Percentiles rank a stretch among this genome's conserved stretches.
These are phyloP conservation scores for Soucietia sequanensis DNA, from an alignment of 805 yeast genomes.

Conservation along the genomic window DNA sequence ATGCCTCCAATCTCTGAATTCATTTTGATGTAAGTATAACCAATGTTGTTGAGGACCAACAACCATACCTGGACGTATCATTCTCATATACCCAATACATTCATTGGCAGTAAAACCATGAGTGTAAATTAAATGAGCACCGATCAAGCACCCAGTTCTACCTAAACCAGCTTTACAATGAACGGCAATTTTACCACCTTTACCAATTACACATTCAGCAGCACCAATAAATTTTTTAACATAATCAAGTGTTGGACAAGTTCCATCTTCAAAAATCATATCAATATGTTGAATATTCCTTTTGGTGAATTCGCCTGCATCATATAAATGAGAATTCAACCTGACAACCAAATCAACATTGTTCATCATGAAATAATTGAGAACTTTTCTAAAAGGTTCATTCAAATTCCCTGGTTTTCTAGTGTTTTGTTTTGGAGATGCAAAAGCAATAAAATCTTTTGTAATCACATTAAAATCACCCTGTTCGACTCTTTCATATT, in stretches of 20 bases:
- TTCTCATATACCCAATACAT: conserved; percentile 94
- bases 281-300: conserved; percentile 87
- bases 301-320: conserved; percentile 76
- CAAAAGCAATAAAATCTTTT: conserved; percentile 95
- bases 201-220: conserved; percentile 80
- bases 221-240: conserved; percentile 94
- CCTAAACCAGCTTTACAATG: conserved; percentile 99
- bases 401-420: conserved; percentile 50
- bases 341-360: conserved; percentile 89
- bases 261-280: conserved; percentile 97
- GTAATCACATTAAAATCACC: conserved; percentile 93
- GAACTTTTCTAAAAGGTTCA: conserved; percentile 78
- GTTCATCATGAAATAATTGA: conserved; percentile 68
- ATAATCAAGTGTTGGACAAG: conserved; percentile 92
- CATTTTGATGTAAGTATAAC: conserved; percentile 94
- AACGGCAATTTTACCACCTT: conserved; percentile 95
- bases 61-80: conserved; percentile 99
- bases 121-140: conserved; percentile 93
- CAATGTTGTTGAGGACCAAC: conserved; percentile 99
- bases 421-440: conserved; percentile 79
- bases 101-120: conserved; percentile 97
- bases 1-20: conserved; percentile 93
- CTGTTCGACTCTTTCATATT: conserved; percentile 91
- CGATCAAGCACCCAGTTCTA: conserved; percentile 95
- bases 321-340: conserved; percentile 88